Evolutionary conservation across 208 protist genomes (phyloP).

Genomic region (Wallacemonas sp.): DNA sequence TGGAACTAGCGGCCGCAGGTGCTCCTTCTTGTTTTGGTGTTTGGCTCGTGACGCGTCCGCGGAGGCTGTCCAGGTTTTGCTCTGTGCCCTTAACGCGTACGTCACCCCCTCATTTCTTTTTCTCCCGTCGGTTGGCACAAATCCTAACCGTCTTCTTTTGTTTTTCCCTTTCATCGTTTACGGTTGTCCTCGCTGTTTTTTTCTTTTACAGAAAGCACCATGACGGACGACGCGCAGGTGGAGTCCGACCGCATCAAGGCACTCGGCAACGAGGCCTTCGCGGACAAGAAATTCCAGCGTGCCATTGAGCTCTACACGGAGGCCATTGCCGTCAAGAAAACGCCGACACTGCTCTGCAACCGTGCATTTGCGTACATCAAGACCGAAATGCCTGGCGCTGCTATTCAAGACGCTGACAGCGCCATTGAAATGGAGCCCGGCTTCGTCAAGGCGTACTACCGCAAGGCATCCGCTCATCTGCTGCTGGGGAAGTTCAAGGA

Average conservation of each 20-base stretch:
- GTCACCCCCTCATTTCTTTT: no score
- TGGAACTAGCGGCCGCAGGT: no score
- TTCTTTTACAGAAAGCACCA: no score
- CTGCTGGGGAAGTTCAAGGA: conserved; percentile 95
- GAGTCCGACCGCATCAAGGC: conserved; percentile 62
- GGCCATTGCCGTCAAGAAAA: conserved; percentile 82
- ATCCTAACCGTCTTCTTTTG: no score
- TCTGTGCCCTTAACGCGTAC: no score
- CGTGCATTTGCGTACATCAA: conserved; percentile 95
- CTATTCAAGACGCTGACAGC: conserved; percentile 91
- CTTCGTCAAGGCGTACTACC: conserved; percentile 98
- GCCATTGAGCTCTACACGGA: conserved; percentile 92
- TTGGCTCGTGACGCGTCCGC: no score
- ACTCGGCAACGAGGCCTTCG: conserved; percentile 87
- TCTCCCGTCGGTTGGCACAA: no score
- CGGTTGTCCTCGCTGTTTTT: no score
- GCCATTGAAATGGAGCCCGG: conserved; percentile 90
- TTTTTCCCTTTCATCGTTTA: not conserved
- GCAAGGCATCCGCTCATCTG: conserved; percentile 94
- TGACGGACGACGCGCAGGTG: conserved; percentile 4
- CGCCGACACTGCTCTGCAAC: conserved; percentile 91
- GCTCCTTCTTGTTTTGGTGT: no score
- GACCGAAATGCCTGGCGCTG: conserved; percentile 87
- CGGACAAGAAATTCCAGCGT: conserved; percentile 82
- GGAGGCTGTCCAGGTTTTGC: no score